A percentile compares a stretch with the other conserved stretches of the same genome.
phyloP scores from a whole-genome alignment of 768 basidiomycete species.

The Lentinula guzmanii region DNA sequence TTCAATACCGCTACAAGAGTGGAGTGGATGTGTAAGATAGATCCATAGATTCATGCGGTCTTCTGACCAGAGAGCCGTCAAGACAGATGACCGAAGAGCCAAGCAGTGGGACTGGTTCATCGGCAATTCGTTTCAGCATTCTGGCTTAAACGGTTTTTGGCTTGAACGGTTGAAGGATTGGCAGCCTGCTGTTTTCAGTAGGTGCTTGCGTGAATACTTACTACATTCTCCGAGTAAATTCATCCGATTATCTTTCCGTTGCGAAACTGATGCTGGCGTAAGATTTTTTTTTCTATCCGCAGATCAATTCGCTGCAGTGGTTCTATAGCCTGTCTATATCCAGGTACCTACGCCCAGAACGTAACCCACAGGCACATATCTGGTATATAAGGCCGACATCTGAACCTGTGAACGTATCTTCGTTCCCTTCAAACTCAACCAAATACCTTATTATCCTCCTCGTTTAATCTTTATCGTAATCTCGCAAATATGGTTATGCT shows the following conservation, averaged over 20 bases:
- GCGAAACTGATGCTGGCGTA: not conserved
- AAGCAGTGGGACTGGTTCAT: not conserved
- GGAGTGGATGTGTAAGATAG: not conserved
- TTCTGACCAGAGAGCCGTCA: not conserved
- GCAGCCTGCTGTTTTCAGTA: conserved; percentile 1
- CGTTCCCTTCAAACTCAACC: not conserved
- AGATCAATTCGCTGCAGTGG: not conserved
- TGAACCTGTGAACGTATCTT: not conserved
- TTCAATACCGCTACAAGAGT: too few species aligned
- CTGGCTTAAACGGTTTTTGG: not conserved
- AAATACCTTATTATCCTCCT: not conserved
- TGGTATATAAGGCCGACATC: not conserved
- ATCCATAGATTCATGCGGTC: not conserved
- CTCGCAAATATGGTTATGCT: conserved; percentile 20
- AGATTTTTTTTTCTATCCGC: not conserved
- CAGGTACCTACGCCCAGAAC: not conserved
- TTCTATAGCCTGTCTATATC: not conserved
- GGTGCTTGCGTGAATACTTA: not conserved
- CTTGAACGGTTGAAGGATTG: not conserved
- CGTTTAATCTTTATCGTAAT: conserved; percentile 1
- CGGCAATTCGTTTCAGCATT: not conserved
- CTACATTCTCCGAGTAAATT: not conserved
- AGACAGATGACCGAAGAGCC: not conserved
- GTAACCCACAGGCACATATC: not conserved
- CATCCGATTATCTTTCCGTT: not conserved